A percentile compares a stretch with the other conserved stretches of the same genome.
phyloP scores from a whole-genome alignment of 2,329 filamentous ascomycete genomes.

The Colletotrichum sp. region DNA sequence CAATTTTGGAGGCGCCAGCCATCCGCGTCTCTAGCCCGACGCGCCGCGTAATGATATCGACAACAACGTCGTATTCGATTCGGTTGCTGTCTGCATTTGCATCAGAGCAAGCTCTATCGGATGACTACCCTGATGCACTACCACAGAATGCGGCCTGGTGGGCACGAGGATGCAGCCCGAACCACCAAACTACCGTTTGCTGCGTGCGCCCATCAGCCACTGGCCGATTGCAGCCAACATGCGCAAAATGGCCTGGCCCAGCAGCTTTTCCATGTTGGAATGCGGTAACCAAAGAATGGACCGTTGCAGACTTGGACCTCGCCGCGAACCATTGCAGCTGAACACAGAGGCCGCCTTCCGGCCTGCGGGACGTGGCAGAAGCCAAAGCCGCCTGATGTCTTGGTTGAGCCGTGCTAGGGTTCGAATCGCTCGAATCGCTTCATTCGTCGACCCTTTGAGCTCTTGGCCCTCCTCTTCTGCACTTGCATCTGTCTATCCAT shows the following conservation, averaged over 20 bases:
- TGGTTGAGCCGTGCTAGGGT: background rate
- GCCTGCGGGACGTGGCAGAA: background rate
- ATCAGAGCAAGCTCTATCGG: background rate
- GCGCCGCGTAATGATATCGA: background rate
- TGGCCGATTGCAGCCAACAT: background rate
- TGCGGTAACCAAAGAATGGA: slow-evolving; percentile 11
- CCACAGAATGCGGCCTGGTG: background rate
- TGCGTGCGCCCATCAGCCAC: background rate
- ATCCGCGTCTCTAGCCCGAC: background rate
- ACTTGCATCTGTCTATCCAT: background rate
- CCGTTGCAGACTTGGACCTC: slow-evolving; percentile 11
- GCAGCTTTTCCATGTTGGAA: background rate
- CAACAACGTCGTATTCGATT: background rate
- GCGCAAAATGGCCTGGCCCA: background rate
- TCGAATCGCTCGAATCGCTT: background rate
- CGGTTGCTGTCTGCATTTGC: background rate
- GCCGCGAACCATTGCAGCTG: background rate
- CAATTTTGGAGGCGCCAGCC: background rate
- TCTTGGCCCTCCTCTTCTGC: background rate
- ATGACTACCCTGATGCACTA: background rate
- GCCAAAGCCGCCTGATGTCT: background rate
- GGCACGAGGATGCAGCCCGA: background rate
- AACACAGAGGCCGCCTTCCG: background rate
- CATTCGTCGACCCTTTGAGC: background rate
- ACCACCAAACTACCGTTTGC: background rate